Percentiles rank a stretch among this genome's conserved stretches.
These are phyloP conservation scores for Geoglossum cookeanum DNA, from an alignment of 2,329 filamentous ascomycete species.

Conservation along the genomic window DNA sequence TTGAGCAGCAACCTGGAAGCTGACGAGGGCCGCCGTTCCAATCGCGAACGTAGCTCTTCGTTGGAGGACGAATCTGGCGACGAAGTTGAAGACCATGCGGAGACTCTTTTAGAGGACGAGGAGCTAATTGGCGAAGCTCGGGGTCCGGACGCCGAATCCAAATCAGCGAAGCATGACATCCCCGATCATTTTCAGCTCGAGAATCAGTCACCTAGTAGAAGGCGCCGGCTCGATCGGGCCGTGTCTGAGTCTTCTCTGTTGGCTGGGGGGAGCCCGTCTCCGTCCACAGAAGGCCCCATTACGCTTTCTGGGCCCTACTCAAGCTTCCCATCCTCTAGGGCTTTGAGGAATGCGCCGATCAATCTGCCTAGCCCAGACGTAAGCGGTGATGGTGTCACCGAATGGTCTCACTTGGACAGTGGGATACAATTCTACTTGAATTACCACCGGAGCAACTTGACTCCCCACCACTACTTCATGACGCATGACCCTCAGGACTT, in stretches of 20 bases:
- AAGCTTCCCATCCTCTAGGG: constrained; percentile 4
- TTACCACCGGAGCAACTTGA: constrained; percentile 63
- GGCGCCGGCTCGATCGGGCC: neutral
- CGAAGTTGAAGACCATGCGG: constrained; percentile 21
- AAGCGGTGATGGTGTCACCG: constrained; percentile 1
- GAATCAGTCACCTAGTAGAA: neutral
- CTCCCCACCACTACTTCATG: constrained; percentile 65
- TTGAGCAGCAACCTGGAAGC: constrained; percentile 18
- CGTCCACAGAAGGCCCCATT: constrained; percentile 29
- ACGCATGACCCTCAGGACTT: constrained; percentile 54
- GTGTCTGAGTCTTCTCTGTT: constrained; percentile 18
- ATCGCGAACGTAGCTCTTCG: constrained; percentile 25
- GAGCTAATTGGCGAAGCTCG: neutral
- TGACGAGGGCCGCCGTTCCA: constrained; percentile 15
- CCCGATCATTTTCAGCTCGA: constrained; percentile 10
- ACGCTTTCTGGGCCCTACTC: constrained; percentile 17
- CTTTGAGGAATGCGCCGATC: constrained; percentile 1
- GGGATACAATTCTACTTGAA: constrained; percentile 62
- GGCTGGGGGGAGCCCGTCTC: constrained; percentile 29
- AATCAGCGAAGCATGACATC: constrained; percentile 14
- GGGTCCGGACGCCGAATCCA: neutral
- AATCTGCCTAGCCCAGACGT: neutral
- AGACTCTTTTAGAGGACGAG: constrained; percentile 24
- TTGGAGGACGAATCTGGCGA: constrained; percentile 31
- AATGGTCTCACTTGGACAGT: constrained; percentile 31